These are phyloP conservation scores for Lactifluus echinatus DNA, from an alignment of 768 basidiomycete genomes.

Conservation along the genomic window DNA sequence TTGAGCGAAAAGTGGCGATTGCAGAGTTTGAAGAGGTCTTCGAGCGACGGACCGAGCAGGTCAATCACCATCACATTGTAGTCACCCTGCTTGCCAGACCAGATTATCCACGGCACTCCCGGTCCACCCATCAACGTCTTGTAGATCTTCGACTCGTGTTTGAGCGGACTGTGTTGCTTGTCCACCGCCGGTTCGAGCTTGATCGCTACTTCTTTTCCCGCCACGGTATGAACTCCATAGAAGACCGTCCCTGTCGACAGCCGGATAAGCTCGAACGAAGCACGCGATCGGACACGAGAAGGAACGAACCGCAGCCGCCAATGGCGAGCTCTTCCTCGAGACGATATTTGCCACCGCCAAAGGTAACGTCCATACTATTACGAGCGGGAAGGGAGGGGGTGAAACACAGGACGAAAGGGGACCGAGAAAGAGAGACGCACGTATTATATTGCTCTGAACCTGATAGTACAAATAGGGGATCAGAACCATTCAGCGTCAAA, in stretches of 20 bases:
- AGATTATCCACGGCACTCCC: conserved; percentile 88
- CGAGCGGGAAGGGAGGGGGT: neutral
- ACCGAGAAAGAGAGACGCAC: neutral
- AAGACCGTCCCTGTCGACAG: conserved; percentile 55
- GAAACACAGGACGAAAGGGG: neutral
- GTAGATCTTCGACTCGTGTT: conserved; percentile 88
- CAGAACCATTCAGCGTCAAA: neutral
- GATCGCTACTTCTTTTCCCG: conserved; percentile 79
- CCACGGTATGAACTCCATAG: conserved; percentile 69
- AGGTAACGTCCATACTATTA: conserved; percentile 33
- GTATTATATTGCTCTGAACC: neutral
- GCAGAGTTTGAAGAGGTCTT: conserved; percentile 82
- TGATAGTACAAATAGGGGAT: conserved; percentile 3
- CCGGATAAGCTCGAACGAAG: neutral
- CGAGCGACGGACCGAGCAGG: conserved; percentile 83
- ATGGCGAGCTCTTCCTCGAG: conserved; percentile 75
- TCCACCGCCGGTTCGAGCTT: conserved; percentile 64
- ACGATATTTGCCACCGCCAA: conserved; percentile 71
- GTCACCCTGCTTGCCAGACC: conserved; percentile 84
- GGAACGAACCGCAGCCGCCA: conserved; percentile 61
- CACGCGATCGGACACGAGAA: neutral
- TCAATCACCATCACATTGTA: conserved; percentile 99
- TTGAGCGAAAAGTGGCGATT: conserved; percentile 91
- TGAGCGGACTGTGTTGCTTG: conserved; percentile 51
- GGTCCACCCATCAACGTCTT: conserved; percentile 84